Evolutionary conservation across 768 basidiomycete genomes (phyloP).

Genomic region (Melanogaster broomeanus): DNA sequence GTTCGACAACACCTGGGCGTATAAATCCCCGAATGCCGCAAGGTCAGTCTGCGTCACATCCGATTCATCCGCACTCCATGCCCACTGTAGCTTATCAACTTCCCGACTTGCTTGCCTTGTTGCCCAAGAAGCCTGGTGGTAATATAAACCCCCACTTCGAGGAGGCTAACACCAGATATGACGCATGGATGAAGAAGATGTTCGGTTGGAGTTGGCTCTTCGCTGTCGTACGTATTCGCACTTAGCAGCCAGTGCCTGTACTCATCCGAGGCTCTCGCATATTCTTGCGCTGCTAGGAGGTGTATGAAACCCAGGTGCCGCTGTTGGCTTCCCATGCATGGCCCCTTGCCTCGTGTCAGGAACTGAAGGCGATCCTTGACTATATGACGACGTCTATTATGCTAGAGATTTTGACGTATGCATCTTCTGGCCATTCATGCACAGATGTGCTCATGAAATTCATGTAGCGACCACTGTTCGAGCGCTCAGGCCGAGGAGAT

Average conservation of each 20-base stretch:
- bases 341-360: conserved; percentile 21
- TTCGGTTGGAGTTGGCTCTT: conserved; percentile 24
- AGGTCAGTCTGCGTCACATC: not conserved
- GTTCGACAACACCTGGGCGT: conserved; percentile 2
- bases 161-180: conserved; percentile 20
- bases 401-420: conserved; percentile 31
- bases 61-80: conserved; percentile 8
- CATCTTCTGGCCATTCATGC: not conserved
- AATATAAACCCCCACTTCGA: conserved; percentile 27
- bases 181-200: conserved; percentile 22
- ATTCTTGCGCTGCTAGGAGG: conserved; percentile 15
- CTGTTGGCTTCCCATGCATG: conserved; percentile 25
- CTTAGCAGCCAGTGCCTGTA: too few relatives aligned
- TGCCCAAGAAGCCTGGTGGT: conserved; percentile 30
- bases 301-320: conserved; percentile 27
- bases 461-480: conserved; percentile 25
- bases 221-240: conserved; percentile 16
- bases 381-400: conserved; percentile 35
- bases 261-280: not conserved
- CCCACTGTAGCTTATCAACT: conserved; percentile 19
- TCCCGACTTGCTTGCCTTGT: conserved; percentile 23
- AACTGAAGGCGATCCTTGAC: conserved; percentile 24
- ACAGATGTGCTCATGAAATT: not conserved
- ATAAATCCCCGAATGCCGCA: conserved; percentile 13
- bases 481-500: conserved; percentile 13